Conservation (phyloP, 1,139 yeast genomes). For the Candida neerlandica region DNA sequence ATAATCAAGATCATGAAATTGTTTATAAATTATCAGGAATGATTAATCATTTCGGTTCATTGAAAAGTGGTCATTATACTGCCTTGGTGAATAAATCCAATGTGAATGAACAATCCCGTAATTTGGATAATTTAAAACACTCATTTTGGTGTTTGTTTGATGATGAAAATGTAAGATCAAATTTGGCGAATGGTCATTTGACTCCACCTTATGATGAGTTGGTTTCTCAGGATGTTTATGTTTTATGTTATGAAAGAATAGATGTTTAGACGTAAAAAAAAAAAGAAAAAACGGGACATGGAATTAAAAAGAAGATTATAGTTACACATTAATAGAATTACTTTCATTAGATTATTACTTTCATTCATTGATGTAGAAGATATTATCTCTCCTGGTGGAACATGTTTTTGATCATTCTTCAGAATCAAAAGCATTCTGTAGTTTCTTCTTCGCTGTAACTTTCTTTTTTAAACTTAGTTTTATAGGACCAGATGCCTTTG, state of each 20-base stretch:
- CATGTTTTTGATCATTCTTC: neutral
- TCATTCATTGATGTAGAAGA: neutral
- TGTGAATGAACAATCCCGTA: slow-evolving; percentile 23
- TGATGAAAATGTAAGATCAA: slow-evolving; percentile 60
- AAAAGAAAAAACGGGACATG: too few relatives aligned
- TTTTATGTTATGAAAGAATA: slow-evolving; percentile 60
- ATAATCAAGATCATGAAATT: slow-evolving; percentile 45
- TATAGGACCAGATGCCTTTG: slow-evolving; percentile 9
- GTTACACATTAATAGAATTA: slow-evolving; percentile 1
- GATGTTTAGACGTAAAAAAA: slow-evolving; percentile 1
- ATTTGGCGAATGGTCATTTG: slow-evolving; percentile 49
- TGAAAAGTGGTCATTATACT: slow-evolving; percentile 77
- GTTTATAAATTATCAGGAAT: slow-evolving; percentile 61
- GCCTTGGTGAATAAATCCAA: slow-evolving; percentile 59
- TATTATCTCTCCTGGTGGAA: neutral
- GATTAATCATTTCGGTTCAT: slow-evolving; percentile 70
- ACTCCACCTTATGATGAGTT: slow-evolving; percentile 38
- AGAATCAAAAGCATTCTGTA: slow-evolving; percentile 1
- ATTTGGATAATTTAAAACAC: slow-evolving; percentile 26
- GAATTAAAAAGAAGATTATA: neutral
- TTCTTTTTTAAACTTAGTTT: slow-evolving; percentile 11
- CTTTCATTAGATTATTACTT: neutral
- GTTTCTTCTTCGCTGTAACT: neutral
- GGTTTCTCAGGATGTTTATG: slow-evolving; percentile 66
- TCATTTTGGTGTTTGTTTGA: slow-evolving; percentile 72